phyloP scores from a whole-genome alignment of 2,329 filamentous ascomycete genomes.

The Aphanoascus verrucosus region DNA sequence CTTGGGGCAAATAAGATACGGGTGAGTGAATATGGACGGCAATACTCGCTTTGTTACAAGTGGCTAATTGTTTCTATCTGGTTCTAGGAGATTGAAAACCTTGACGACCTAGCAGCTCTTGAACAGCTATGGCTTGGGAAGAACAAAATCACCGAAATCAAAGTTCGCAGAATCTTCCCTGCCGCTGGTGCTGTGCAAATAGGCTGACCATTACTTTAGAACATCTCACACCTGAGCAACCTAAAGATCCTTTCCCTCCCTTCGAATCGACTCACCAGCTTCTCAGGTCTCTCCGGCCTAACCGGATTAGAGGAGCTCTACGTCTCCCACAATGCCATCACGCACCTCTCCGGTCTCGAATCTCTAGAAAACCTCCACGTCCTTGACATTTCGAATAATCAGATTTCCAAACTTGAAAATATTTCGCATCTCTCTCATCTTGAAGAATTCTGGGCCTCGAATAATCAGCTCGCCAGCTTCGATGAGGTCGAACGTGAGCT shows the following conservation, averaged over 20 bases:
- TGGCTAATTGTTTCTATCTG: constrained; percentile 7
- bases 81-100: constrained; percentile 61
- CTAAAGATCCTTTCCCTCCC: constrained; percentile 87
- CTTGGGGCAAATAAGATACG: constrained; percentile 85
- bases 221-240: constrained; percentile 62
- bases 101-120: constrained; percentile 65
- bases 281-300: constrained; percentile 64
- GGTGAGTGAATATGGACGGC: constrained; percentile 25
- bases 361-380: constrained; percentile 57
- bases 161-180: constrained; percentile 30
- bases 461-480: constrained; percentile 72
- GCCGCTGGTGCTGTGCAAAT: background rate
- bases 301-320: constrained; percentile 82
- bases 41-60: background rate
- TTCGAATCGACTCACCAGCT: constrained; percentile 76
- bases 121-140: constrained; percentile 90
- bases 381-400: constrained; percentile 84
- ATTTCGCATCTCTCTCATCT: constrained; percentile 58
- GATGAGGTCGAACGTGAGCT: constrained; percentile 67
- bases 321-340: constrained; percentile 87
- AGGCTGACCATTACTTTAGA: constrained; percentile 26
- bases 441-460: constrained; percentile 90
- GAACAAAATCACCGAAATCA: constrained; percentile 85
- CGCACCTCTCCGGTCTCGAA: constrained; percentile 62
- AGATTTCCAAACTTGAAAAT: constrained; percentile 62